A percentile compares a stretch with the other conserved stretches of the same genome.
phyloP scores from a whole-genome alignment of 2,329 filamentous ascomycete species.

The Fusarium concolor region DNA sequence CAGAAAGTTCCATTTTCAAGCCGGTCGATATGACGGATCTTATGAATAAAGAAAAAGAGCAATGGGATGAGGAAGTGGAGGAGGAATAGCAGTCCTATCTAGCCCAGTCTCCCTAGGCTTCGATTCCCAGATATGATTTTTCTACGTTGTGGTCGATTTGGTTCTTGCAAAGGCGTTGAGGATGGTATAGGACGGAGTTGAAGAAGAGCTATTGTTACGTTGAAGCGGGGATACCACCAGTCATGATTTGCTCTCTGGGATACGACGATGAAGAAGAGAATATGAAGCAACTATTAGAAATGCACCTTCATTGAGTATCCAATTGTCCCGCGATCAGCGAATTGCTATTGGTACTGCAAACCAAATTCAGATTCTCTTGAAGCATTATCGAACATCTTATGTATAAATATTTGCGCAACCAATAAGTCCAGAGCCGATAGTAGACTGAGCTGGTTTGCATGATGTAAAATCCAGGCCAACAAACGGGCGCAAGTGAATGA shows the following conservation, averaged over 20 bases:
- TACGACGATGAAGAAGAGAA: not conserved
- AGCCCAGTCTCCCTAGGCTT: slow-evolving; percentile 7
- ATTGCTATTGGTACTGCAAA: not conserved
- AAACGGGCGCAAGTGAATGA: slow-evolving; percentile 16
- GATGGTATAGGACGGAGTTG: slow-evolving; percentile 22
- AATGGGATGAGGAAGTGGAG: slow-evolving; percentile 84
- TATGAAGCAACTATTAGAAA: not conserved
- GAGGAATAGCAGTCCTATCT: slow-evolving; percentile 60
- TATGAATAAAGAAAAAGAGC: slow-evolving; percentile 80
- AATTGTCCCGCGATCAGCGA: not conserved
- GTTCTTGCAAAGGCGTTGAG: slow-evolving; percentile 32
- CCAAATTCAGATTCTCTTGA: not conserved
- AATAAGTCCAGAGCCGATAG: slow-evolving; percentile 18
- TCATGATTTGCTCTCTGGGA: not conserved
- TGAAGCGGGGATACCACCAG: slow-evolving; percentile 25
- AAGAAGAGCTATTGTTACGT: slow-evolving; percentile 8
- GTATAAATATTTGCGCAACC: slow-evolving; percentile 17
- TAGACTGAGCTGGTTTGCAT: not conserved
- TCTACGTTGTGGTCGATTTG: slow-evolving; percentile 6
- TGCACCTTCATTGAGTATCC: not conserved
- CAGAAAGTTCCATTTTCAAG: slow-evolving; percentile 78
- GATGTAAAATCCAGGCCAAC: slow-evolving; percentile 17
- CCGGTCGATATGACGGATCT: slow-evolving; percentile 77
- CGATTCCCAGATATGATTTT: not conserved
- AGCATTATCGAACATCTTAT: slow-evolving; percentile 14